Evolutionary conservation across 1,139 yeast genomes (phyloP), one percentile per base, ranked within the genome.

Genomic region (Lodderomyces orthopsilosis): DNA sequence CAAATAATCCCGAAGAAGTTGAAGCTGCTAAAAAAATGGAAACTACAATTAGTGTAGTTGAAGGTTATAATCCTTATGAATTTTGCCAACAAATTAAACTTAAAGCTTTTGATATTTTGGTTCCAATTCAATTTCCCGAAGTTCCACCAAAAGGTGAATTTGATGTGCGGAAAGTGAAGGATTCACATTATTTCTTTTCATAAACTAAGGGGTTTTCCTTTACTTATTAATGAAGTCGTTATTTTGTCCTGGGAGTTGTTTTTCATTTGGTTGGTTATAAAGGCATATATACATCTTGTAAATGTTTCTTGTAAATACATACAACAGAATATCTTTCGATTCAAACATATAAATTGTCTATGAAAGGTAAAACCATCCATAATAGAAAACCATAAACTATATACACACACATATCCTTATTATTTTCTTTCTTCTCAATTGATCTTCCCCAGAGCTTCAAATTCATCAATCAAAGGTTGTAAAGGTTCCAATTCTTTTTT

Each of bases 401-500:
- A 21, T 21, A 21, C 23, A 6, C 32, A 10, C 5, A 10, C 32
- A 6, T 6, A 10, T 6, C 13, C 6, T n/a, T 10, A 27, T 6
- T 8, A 9, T 9, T 30, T 30, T 9, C n/a, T 33, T 33, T 33
- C 19, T 12, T 3, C 18, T 34, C 22, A 40, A 28, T 40, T 67
- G 45, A 90, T 85, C 60, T 90, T 90, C 1, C 97, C 97, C 63
- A 91, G 97, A 34, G 70, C 70, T 63, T 89, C 96, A 52, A 93
- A 76, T 55, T 77, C 79, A 51, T 83, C 91, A 43, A 94, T 86
- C 63, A 93, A 70, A 2, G 86, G 83, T 43, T 74, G 65, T 51
- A 93, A 68, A 1, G 98, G 98, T 47, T 75, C 85, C 65, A 90
- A 69, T 53, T 93, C 98, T 48, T 74, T 72, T 46, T 81, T 68